Percentiles rank a stretch among this genome's conserved stretches.
Conservation (phyloP, 2,329 filamentous ascomycete species). For the Alternaria solani region DNA sequence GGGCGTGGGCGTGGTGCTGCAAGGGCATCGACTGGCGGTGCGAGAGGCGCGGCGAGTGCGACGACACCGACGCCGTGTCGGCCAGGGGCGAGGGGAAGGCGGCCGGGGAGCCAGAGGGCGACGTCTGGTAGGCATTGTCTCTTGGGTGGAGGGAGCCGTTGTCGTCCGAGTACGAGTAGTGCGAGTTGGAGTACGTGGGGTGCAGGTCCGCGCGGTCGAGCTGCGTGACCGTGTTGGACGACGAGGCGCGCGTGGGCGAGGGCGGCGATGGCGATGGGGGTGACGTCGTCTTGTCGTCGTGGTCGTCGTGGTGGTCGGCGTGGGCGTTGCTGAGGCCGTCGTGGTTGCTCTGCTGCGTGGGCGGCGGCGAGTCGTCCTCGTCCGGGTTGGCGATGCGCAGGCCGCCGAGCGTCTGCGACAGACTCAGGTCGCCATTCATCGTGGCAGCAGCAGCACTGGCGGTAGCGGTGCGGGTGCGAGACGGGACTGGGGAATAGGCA, state of each 20-base stretch:
- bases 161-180: constrained; percentile 21
- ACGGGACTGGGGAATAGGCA: too few relatives aligned
- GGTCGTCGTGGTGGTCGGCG: not conserved
- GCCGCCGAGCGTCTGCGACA: constrained; percentile 90
- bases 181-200: constrained; percentile 13
- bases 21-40: constrained; percentile 56
- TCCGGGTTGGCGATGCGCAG: constrained; percentile 97
- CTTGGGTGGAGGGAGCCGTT: constrained; percentile 53
- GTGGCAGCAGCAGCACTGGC: constrained; percentile 38
- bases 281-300: constrained; percentile 13
- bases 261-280: constrained; percentile 38
- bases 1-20: constrained; percentile 53
- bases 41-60: constrained; percentile 47
- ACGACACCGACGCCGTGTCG: constrained; percentile 35
- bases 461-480: constrained; percentile 32
- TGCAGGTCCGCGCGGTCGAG: constrained; percentile 28
- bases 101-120: constrained; percentile 36
- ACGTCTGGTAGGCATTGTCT: constrained; percentile 49
- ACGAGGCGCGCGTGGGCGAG: constrained; percentile 36
- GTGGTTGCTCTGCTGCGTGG: constrained; percentile 24
- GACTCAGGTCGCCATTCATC: constrained; percentile 93
- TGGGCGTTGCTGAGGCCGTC: not conserved
- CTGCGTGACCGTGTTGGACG: constrained; percentile 52
- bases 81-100: constrained; percentile 37
- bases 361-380: constrained; percentile 63